Percentiles rank a stretch among this genome's conserved stretches.
These are phyloP conservation scores for Hericium erinaceus DNA, from an alignment of 768 basidiomycete genomes.

Conservation along the genomic window DNA sequence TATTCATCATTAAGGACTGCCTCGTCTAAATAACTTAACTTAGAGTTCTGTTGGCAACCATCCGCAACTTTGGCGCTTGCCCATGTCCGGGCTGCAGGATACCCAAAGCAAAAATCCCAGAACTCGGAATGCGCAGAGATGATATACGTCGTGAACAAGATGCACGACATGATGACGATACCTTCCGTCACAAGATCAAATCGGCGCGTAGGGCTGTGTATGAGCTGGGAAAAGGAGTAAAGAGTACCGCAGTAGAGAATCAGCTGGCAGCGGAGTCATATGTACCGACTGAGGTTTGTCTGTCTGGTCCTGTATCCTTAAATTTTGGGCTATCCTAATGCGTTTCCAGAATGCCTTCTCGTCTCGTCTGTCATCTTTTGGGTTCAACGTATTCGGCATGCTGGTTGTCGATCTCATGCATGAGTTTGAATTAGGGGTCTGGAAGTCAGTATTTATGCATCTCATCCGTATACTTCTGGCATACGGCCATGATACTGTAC, in stretches of 20 bases:
- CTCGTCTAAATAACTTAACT: too few relatives aligned
- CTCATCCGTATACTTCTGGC: conserved; percentile 24
- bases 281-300: conserved; percentile 22
- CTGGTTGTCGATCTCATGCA: conserved; percentile 31
- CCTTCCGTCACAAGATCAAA: conserved; percentile 4
- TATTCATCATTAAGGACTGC: too few relatives aligned
- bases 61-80: conserved; percentile 18
- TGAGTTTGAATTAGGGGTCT: conserved; percentile 32
- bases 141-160: background rate
- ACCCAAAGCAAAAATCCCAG: conserved; percentile 8
- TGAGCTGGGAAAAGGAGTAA: background rate
- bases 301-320: too few relatives aligned
- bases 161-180: conserved; percentile 10
- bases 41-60: conserved; percentile 19
- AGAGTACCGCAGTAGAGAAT: background rate
- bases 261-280: conserved; percentile 19
- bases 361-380: conserved; percentile 12
- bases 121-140: conserved; percentile 17
- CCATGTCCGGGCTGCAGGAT: conserved; percentile 24
- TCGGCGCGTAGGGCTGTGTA: background rate
- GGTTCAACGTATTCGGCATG: conserved; percentile 19
- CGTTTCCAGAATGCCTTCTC: conserved; percentile 35
- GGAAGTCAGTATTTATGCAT: conserved; percentile 29
- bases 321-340: too few relatives aligned
- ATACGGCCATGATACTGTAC: conserved; percentile 6